A percentile compares a stretch with the other conserved stretches of the same genome.
Conservation (phyloP, 495 filamentous ascomycete genomes). For the Xylaria curta region DNA sequence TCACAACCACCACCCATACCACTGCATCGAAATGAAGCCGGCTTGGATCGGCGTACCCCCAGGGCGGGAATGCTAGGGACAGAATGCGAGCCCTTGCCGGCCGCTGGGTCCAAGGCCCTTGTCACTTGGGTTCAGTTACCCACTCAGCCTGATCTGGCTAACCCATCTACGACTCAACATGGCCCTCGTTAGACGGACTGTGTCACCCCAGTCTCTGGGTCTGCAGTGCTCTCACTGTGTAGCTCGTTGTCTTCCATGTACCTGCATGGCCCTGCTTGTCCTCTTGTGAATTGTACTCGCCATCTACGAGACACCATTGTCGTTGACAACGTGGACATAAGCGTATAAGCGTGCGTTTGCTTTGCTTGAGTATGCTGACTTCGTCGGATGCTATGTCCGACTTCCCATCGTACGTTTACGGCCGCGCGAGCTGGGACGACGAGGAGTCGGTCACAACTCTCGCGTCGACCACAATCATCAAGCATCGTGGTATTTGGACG, state of each 20-base stretch:
- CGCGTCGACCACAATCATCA: background rate
- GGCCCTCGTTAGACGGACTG: conserved; percentile 10
- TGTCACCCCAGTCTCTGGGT: conserved; percentile 1
- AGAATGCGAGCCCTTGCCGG: conserved; percentile 20
- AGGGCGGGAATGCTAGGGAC: conserved; percentile 16
- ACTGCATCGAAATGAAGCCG: conserved; percentile 10
- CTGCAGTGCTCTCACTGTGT: conserved; percentile 10
- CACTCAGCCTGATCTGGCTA: conserved; percentile 20
- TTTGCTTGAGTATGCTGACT: background rate
- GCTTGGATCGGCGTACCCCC: conserved; percentile 15
- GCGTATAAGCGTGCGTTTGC: conserved; percentile 10
- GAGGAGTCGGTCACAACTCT: background rate
- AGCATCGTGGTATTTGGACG: background rate
- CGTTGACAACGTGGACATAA: background rate
- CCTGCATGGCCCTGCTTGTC: background rate
- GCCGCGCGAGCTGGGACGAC: background rate
- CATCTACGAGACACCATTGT: background rate
- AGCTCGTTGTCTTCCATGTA: conserved; percentile 4
- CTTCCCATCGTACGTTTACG: background rate
- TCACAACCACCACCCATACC: conserved; percentile 11
- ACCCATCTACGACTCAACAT: conserved; percentile 3
- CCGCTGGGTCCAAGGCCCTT: conserved; percentile 12
- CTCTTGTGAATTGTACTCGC: conserved; percentile 7
- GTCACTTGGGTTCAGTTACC: conserved; percentile 15
- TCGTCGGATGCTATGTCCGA: background rate